Base-by-base conservation (phyloP, 805 yeast genomes). In the Candida gorgasii region DNA sequence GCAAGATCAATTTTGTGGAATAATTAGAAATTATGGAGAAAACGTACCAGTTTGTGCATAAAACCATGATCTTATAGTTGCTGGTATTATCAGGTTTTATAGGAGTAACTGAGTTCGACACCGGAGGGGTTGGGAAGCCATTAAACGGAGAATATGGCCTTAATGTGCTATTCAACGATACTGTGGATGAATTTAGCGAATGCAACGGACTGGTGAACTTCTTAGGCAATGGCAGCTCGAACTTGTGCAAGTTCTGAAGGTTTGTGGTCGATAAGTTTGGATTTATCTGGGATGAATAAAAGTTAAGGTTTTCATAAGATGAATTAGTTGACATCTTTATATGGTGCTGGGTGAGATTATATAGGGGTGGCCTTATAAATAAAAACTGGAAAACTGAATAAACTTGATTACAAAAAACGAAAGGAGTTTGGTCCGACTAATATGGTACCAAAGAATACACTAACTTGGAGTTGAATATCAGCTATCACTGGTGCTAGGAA, bases 21-120 rank as follows among this genome's bases (percentile, higher is more conserved):
- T 88, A 89, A 51, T 84, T 84, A 2, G 96, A 85, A 7, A 90
- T 63, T 8, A 95, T 90, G 23, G 95, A 84, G 8, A 83, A 69
- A 22, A 79, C 56, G 65, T 92, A 92, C 98, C 98, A 92, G 27
- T 75, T 54, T 7, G 76, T 57, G 61, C 98, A 92, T 24, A 86
- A 62, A 8, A 39, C 7, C 22, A 30, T 27, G 16, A 46, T 39
- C 27, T 39, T 44, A 4, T 22, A 16, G 16, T 37, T 31, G 12
- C 15, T 18, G 7, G 4, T 19, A 8, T 17, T 20, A 3, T 24
- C 20, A 31, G 61, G 69, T 40, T 51, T 52, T 1, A 56, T 51
- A 1, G 72, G 72, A 3, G 69, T 61, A 12, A 62, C 55, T 2
- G 62, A 43, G 22, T 49, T 57, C 11, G 70, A 63, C 6, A 58